A percentile compares a stretch with the other conserved stretches of the same genome.
phyloP scores from a whole-genome alignment of 2,329 filamentous ascomycete genomes.

The Acrocalymma vagum region DNA sequence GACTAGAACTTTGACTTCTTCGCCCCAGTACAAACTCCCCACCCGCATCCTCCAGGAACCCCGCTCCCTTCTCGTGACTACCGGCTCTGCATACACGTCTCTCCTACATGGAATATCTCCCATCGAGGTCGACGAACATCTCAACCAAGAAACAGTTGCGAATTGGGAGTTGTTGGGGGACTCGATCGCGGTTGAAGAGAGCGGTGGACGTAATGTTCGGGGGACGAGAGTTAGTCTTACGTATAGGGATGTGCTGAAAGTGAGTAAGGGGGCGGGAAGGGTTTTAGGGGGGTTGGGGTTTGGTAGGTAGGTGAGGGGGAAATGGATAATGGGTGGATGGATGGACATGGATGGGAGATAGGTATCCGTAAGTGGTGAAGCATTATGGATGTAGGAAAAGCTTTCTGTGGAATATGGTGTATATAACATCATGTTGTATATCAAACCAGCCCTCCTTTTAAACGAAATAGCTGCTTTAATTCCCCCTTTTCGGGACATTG shows the following conservation, averaged over 20 bases:
- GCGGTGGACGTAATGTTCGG: slow-evolving; percentile 65
- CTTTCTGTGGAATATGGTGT: no score
- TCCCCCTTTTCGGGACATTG: no score
- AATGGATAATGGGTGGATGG: no score
- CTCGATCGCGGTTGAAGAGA: slow-evolving; percentile 42
- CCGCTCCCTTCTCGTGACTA: slow-evolving; percentile 79
- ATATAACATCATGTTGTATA: no score
- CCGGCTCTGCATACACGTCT: slow-evolving; percentile 71
- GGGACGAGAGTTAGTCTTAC: slow-evolving; percentile 75
- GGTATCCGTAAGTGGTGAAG: no score
- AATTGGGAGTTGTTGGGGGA: slow-evolving; percentile 76
- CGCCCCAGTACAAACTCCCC: slow-evolving; percentile 28
- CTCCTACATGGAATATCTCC: slow-evolving; percentile 80
- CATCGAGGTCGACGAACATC: slow-evolving; percentile 68
- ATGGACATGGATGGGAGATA: no score
- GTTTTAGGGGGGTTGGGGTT: slow-evolving; percentile 34
- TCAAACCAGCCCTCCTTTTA: no score
- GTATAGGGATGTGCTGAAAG: slow-evolving; percentile 80
- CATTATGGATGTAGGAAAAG: no score
- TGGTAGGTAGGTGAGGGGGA: slow-evolving; percentile 7
- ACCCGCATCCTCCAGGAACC: slow-evolving; percentile 80
- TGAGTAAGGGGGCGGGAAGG: slow-evolving; percentile 40
- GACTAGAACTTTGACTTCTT: neutral
- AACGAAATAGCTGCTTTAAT: no score
- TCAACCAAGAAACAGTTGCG: slow-evolving; percentile 65